Percentiles rank a stretch among this genome's conserved stretches.
These are phyloP conservation scores for Phytopythium aichiense DNA, from an alignment of 352 stramenopile species.

Conservation along the genomic window DNA sequence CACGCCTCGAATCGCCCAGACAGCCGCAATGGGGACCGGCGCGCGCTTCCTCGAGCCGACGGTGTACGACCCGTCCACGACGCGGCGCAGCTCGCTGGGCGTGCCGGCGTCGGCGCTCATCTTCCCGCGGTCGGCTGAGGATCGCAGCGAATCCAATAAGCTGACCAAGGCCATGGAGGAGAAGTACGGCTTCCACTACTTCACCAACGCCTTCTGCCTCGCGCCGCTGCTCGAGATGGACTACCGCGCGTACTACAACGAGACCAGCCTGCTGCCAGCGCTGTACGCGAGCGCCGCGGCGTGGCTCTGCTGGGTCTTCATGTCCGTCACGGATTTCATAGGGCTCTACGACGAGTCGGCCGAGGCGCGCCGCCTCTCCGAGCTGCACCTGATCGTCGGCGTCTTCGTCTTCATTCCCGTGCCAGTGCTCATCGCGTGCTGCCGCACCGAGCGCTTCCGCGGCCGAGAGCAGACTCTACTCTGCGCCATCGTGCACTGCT, in stretches of 20 bases:
- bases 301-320: slow-evolving; percentile 51
- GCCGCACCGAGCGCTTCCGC: slow-evolving; percentile 43
- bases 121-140: slow-evolving; percentile 60
- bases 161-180: slow-evolving; percentile 65
- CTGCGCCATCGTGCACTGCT: slow-evolving; percentile 68
- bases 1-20: too few species aligned
- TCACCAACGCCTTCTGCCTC: slow-evolving; percentile 71
- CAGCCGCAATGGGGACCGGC: not conserved
- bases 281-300: slow-evolving; percentile 56
- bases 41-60: slow-evolving; percentile 4
- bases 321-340: slow-evolving; percentile 39
- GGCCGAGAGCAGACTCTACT: slow-evolving; percentile 58
- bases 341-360: slow-evolving; percentile 34
- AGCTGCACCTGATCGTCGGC: slow-evolving; percentile 41
- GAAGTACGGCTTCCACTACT: slow-evolving; percentile 79
- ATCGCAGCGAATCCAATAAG: slow-evolving; percentile 66
- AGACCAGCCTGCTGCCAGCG: slow-evolving; percentile 60
- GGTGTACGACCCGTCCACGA: slow-evolving; percentile 12
- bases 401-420: slow-evolving; percentile 54
- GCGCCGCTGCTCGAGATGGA: slow-evolving; percentile 60
- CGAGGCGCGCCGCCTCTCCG: slow-evolving; percentile 23
- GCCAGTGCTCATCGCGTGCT: slow-evolving; percentile 47
- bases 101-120: slow-evolving; percentile 67
- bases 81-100: slow-evolving; percentile 52
- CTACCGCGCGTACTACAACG: slow-evolving; percentile 73